These are phyloP conservation scores for Penicillium pancosmium DNA, from an alignment of 495 filamentous ascomycete species.

Conservation along the genomic window DNA sequence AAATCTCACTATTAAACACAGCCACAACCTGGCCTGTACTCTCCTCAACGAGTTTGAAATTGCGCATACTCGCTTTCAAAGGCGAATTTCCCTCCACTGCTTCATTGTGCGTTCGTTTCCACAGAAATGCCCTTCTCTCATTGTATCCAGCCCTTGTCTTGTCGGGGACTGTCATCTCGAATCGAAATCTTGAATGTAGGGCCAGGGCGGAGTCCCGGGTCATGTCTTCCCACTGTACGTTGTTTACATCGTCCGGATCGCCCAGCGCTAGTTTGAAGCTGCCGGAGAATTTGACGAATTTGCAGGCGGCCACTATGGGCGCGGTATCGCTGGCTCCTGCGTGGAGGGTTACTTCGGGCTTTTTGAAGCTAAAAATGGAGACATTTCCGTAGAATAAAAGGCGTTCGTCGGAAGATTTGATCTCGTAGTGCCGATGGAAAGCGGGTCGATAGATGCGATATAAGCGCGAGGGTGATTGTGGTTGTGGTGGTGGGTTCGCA, in stretches of 20 bases:
- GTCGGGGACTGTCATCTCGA: constrained; percentile 21
- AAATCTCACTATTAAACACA: constrained; percentile 20
- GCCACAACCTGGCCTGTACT: constrained; percentile 18
- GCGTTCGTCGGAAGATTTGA: constrained; percentile 18
- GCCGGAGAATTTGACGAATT: constrained; percentile 23
- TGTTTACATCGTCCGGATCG: constrained; percentile 18
- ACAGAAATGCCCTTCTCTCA: constrained; percentile 20
- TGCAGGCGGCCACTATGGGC: constrained; percentile 25
- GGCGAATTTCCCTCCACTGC: constrained; percentile 14
- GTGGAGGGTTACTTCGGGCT: constrained; percentile 26
- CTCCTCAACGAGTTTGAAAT: constrained; percentile 30
- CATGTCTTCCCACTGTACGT: constrained; percentile 30
- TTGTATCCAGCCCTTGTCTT: neutral
- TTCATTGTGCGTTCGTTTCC: constrained; percentile 30
- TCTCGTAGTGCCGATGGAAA: constrained; percentile 21
- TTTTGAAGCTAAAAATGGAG: constrained; percentile 19
- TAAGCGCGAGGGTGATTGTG: constrained; percentile 7
- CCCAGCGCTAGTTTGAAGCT: constrained; percentile 26
- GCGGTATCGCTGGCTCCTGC: constrained; percentile 17
- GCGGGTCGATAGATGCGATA: constrained; percentile 16
- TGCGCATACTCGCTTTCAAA: constrained; percentile 13
- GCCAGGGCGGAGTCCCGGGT: constrained; percentile 7
- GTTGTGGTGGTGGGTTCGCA: constrained; percentile 5
- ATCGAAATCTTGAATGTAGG: constrained; percentile 20
- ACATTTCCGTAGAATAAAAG: constrained; percentile 18